Conservation (phyloP, 2,329 filamentous ascomycete genomes). For the Nigrospora sphaerica region DNA sequence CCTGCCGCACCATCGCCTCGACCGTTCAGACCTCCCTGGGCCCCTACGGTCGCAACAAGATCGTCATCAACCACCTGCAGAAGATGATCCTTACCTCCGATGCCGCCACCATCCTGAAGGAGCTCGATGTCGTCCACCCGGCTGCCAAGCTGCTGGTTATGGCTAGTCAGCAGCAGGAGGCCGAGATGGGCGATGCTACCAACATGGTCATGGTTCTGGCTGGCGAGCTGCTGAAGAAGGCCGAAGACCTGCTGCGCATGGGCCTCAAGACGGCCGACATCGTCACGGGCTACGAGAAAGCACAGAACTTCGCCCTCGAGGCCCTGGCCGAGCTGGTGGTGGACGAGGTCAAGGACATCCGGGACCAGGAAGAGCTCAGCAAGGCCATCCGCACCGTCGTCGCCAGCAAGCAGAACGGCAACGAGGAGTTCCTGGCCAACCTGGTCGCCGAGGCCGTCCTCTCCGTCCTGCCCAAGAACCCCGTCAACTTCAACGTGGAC, state of each 20-base stretch:
- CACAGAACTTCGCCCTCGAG: constrained; percentile 80
- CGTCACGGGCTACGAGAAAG: constrained; percentile 90
- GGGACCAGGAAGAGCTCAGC: constrained; percentile 73
- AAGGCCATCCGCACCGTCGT: constrained; percentile 95
- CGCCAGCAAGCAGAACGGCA: constrained; percentile 92
- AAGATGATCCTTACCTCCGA: constrained; percentile 99
- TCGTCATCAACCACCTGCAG: constrained; percentile 98
- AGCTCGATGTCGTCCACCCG: constrained; percentile 96
- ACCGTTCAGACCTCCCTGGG: constrained; percentile 97
- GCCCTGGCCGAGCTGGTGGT: constrained; percentile 82
- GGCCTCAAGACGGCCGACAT: constrained; percentile 98
- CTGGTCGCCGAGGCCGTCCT: constrained; percentile 82
- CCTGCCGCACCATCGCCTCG: constrained; percentile 89
- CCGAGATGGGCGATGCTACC: constrained; percentile 97
- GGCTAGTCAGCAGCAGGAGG: constrained; percentile 97
- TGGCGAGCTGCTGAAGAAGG: constrained; percentile 92
- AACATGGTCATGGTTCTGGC: constrained; percentile 95
- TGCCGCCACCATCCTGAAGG: constrained; percentile 91
- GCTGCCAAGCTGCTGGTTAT: constrained; percentile 97
- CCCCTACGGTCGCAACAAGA: constrained; percentile 97
- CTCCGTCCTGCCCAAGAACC: constrained; percentile 90
- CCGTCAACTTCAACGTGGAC: constrained; percentile 94
- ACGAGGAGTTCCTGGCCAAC: constrained; percentile 78
- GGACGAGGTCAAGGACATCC: constrained; percentile 82
- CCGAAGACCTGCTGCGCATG: constrained; percentile 93